These are phyloP conservation scores for Alternaria gaisen DNA, from an alignment of 2,329 filamentous ascomycete genomes.

Conservation along the genomic window DNA sequence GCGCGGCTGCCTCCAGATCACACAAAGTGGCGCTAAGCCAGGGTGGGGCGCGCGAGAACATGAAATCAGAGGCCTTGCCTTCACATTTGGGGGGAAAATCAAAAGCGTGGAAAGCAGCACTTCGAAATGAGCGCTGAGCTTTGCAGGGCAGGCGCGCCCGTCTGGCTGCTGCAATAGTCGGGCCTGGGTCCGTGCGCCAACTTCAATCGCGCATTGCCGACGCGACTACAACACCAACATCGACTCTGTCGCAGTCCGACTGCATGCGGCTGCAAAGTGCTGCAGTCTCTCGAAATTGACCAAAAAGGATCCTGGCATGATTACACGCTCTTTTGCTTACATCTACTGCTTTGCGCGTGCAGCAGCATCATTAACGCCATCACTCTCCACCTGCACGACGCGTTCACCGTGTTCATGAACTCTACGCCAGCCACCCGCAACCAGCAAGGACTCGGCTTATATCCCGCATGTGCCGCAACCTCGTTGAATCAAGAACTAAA, in stretches of 20 bases:
- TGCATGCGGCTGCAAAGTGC: neutral
- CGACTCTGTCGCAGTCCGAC: neutral
- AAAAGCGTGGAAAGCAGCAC: constrained; percentile 31
- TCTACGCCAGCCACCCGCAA: neutral
- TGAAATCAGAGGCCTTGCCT: constrained; percentile 26
- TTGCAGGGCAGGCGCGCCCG: constrained; percentile 10
- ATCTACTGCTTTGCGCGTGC: neutral
- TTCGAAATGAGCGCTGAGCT: constrained; percentile 18
- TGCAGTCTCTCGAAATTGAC: neutral
- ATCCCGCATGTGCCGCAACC: too few relatives aligned
- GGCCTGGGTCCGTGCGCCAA: constrained; percentile 20
- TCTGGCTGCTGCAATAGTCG: constrained; percentile 3
- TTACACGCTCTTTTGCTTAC: neutral
- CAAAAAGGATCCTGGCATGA: neutral
- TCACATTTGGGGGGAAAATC: constrained; percentile 28
- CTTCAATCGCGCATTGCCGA: constrained; percentile 5
- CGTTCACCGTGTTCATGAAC: neutral
- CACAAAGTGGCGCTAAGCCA: constrained; percentile 35
- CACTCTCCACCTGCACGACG: neutral
- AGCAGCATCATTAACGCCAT: neutral
- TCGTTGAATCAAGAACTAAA: neutral
- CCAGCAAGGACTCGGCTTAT: neutral
- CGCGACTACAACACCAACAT: constrained; percentile 18
- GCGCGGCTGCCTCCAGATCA: constrained; percentile 40
- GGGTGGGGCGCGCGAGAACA: constrained; percentile 30